These are phyloP conservation scores for Dovyalis caffra DNA, from an alignment of 345 rosid genomes.

Conservation along the genomic window DNA sequence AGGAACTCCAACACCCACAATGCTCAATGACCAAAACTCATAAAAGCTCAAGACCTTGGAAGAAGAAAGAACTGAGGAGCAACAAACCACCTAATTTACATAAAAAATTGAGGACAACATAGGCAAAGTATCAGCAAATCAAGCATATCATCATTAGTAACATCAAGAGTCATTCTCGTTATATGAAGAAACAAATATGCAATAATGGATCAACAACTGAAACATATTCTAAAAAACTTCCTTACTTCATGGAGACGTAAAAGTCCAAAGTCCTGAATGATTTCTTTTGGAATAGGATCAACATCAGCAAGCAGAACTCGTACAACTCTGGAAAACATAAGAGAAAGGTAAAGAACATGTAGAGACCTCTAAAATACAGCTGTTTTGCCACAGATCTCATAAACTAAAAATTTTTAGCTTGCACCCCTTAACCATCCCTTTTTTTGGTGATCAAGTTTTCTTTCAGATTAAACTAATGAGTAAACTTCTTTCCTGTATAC, in stretches of 20 bases:
- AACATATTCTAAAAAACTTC: neutral
- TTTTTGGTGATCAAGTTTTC: no score
- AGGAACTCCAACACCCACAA: neutral
- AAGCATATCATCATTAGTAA: no score
- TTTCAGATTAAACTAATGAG: no score
- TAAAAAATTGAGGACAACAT: neutral
- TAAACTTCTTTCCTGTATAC: no score
- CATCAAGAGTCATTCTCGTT: neutral
- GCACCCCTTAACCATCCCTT: no score
- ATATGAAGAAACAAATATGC: neutral
- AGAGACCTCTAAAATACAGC: neutral
- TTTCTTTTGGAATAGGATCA: conserved; percentile 79
- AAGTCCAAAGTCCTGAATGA: conserved; percentile 67
- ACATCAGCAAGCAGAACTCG: conserved; percentile 47
- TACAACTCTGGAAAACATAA: conserved; percentile 53
- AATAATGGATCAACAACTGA: neutral
- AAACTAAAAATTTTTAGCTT: no score
- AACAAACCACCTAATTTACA: neutral
- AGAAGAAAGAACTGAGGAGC: neutral
- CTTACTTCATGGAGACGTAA: conserved; percentile 70
- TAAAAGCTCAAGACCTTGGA: neutral
- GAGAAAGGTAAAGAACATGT: conserved; percentile 2
- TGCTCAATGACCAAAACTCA: neutral
- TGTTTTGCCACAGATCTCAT: neutral
- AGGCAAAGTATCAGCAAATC: no score